These are phyloP conservation scores for Auricularia heimuer DNA, from an alignment of 768 basidiomycete species.

Conservation along the genomic window DNA sequence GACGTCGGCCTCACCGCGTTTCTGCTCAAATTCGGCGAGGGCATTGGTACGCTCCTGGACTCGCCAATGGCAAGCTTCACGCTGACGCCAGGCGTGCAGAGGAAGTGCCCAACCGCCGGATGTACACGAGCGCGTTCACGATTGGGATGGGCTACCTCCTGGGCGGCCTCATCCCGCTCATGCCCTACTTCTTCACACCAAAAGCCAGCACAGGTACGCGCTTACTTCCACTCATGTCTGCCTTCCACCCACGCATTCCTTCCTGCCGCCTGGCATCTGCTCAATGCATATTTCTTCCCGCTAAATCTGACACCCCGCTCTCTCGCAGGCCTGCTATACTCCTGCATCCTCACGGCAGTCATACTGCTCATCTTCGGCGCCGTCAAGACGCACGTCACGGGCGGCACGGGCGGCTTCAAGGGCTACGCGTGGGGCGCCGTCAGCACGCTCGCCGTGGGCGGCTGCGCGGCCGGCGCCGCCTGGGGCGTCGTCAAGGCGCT, in stretches of 20 bases:
- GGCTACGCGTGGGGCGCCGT: constrained; percentile 84
- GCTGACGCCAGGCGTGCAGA: constrained; percentile 33
- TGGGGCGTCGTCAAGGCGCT: constrained; percentile 47
- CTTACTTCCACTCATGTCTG: too few relatives aligned
- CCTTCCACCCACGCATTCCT: too few relatives aligned
- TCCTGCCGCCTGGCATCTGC: too few relatives aligned
- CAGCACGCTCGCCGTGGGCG: constrained; percentile 82
- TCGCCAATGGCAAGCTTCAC: too few relatives aligned
- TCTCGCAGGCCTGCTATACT: constrained; percentile 48
- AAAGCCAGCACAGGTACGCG: constrained; percentile 34
- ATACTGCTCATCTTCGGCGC: constrained; percentile 85
- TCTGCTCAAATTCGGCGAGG: constrained; percentile 92
- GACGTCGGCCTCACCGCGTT: constrained; percentile 87
- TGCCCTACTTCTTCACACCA: constrained; percentile 86
- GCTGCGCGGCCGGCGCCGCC: constrained; percentile 67
- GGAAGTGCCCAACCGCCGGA: constrained; percentile 74
- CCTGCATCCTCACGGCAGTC: constrained; percentile 76
- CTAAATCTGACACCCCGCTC: too few relatives aligned
- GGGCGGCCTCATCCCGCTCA: constrained; percentile 85
- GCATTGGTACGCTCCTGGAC: constrained; percentile 49
- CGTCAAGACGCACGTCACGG: constrained; percentile 40
- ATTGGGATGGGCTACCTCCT: constrained; percentile 87
- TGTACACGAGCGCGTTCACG: constrained; percentile 87
- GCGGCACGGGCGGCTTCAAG: neutral
- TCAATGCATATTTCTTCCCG: too few relatives aligned